These are phyloP conservation scores for Colletotrichum agaves DNA, from an alignment of 2,329 filamentous ascomycete genomes.

Conservation along the genomic window DNA sequence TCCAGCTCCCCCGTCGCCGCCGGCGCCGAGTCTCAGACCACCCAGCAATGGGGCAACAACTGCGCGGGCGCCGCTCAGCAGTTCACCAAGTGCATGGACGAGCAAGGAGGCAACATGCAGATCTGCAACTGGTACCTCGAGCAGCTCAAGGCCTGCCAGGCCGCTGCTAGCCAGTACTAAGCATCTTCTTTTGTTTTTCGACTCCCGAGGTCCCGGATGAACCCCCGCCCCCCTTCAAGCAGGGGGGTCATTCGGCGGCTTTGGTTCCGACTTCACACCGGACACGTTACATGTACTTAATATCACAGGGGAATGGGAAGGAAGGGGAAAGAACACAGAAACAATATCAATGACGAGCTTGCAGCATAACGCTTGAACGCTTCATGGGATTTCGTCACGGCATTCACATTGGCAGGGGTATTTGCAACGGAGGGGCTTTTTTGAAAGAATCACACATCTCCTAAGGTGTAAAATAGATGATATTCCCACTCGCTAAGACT, in stretches of 20 bases:
- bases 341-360: background rate
- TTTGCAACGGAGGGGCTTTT: slow-evolving; percentile 4
- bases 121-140: slow-evolving; percentile 99
- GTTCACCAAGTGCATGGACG: slow-evolving; percentile 97
- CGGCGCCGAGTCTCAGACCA: slow-evolving; percentile 62
- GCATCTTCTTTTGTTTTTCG: background rate
- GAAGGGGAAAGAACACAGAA: slow-evolving; percentile 1
- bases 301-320: slow-evolving; percentile 5
- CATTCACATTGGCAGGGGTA: slow-evolving; percentile 25
- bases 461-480: slow-evolving; percentile 37
- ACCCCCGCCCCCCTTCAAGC: background rate
- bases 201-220: background rate
- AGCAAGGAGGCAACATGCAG: slow-evolving; percentile 91
- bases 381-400: slow-evolving; percentile 10
- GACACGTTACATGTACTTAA: slow-evolving; percentile 29
- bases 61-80: slow-evolving; percentile 83
- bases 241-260: background rate
- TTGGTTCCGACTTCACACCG: background rate
- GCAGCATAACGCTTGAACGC: background rate
- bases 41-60: slow-evolving; percentile 61
- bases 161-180: slow-evolving; percentile 78
- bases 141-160: slow-evolving; percentile 92
- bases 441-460: slow-evolving; percentile 31
- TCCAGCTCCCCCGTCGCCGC: slow-evolving; percentile 53
- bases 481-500: slow-evolving; percentile 26